Evolutionary conservation across 2,329 filamentous ascomycete genomes (phyloP).

Genomic region (Stagonosporopsis cucurbitacearum): DNA sequence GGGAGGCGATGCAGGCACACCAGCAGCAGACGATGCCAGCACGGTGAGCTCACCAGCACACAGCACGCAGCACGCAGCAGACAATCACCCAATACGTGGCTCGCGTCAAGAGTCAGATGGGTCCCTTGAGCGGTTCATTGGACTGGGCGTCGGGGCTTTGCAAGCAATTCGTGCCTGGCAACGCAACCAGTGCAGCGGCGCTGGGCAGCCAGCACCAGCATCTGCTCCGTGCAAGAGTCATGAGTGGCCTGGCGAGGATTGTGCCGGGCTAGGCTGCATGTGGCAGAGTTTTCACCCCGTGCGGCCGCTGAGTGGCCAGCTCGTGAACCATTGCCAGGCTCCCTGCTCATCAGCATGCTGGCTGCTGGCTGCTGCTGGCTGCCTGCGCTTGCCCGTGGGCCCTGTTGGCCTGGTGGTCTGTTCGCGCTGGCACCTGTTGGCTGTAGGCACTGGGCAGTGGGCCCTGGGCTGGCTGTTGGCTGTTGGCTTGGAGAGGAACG

Average conservation of each 20-base stretch:
- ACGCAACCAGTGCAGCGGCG: slow-evolving; percentile 25
- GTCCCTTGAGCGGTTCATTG: slow-evolving; percentile 37
- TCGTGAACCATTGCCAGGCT: no score
- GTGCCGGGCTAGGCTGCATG: slow-evolving; percentile 30
- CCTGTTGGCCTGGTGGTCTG: background rate
- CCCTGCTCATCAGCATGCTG: no score
- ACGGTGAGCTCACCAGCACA: slow-evolving; percentile 22
- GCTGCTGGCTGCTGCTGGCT: slow-evolving; percentile 5
- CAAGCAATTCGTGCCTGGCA: slow-evolving; percentile 37
- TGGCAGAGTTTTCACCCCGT: slow-evolving; percentile 28
- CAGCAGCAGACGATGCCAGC: no score
- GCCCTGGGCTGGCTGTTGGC: background rate
- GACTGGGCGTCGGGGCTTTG: slow-evolving; percentile 26
- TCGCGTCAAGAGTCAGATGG: slow-evolving; percentile 31
- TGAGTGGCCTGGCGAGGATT: slow-evolving; percentile 23
- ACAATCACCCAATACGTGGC: slow-evolving; percentile 34
- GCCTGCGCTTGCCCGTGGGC: slow-evolving; percentile 3
- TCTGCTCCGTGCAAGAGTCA: slow-evolving; percentile 25
- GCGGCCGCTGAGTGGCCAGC: slow-evolving; percentile 25
- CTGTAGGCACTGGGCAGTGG: no score
- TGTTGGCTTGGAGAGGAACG: slow-evolving; percentile 13
- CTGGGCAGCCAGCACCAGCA: slow-evolving; percentile 9
- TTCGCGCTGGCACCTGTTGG: background rate
- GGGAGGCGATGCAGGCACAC: no score
- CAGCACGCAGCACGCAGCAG: background rate